Evolutionary conservation across 164 flowering plant species (phyloP), one percentile per base, ranked within the genome.

Genomic region (Aristolochia californica): DNA sequence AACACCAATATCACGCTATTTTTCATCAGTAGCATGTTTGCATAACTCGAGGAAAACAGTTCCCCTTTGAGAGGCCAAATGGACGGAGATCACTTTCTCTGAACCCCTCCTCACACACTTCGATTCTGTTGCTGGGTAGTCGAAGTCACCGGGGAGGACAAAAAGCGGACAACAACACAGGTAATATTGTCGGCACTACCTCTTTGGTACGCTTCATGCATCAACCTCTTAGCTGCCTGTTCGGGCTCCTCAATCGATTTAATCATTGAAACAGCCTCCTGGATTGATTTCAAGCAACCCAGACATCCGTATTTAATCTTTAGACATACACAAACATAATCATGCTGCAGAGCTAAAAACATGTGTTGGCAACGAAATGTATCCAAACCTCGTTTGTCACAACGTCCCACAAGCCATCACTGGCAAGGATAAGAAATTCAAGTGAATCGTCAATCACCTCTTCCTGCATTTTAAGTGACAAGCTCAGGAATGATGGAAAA

Each of bases 341-440:
- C 40, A 43, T 5, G 27, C 24, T 27, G 14, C 56, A 47, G 10
- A 1, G 4, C 9, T 20, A 17, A 47, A 54, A 27, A n/a, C n/a
- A 27, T n/a, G 20, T 54, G n/a, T n/a, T n/a, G n/a, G n/a, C n/a
- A n/a, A n/a, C n/a, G n/a, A 21, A 14, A 24, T 7, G 56, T 17
- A 50, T 34, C 10, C 43, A 60, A 55, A 89, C 97, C 87, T 90
- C 94, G 68, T 90, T 90, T 22, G 94, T 65, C 63, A 90, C 94
- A 22, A 90, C 97, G 75, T 90, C 97, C 97, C 96, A 87, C 28
- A 87, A 76, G 43, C 97, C 97, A 76, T 91, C 97, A 67, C 97
- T 91, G 10, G 97, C 97, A 62, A 91, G 84, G 69, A 91, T 91
- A 62, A 91, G 96, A 73, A 91, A 91, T 68, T 88, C 96, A 21